Evolutionary conservation across 2,329 filamentous ascomycete genomes (phyloP).

Genomic region (Diplodia corticola): DNA sequence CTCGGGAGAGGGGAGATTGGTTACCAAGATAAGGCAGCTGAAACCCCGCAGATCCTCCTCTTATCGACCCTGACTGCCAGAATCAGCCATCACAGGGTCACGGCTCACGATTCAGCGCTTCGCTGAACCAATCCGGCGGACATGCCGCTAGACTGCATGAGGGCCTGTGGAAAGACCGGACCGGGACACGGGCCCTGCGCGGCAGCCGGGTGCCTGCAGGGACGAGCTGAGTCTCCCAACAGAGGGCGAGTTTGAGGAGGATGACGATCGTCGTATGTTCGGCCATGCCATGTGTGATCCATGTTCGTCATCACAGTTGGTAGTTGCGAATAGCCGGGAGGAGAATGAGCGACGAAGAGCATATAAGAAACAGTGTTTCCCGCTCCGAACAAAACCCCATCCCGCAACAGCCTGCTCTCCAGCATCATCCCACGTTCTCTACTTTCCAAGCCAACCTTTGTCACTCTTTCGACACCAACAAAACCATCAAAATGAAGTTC

Average conservation of each 20-base stretch:
- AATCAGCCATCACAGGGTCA: background rate
- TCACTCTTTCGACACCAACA: conserved; percentile 10
- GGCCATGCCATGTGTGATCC: conserved; percentile 10
- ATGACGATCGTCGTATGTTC: conserved; percentile 13
- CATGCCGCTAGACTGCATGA: background rate
- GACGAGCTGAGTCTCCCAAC: background rate
- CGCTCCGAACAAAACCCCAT: background rate
- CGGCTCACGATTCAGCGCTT: background rate
- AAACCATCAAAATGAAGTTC: conserved; percentile 22
- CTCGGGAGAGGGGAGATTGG: conserved; percentile 13
- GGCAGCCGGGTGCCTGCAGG: background rate
- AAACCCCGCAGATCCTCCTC: conserved; percentile 14
- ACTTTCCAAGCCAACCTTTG: background rate
- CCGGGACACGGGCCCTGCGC: background rate
- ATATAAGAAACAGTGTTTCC: conserved; percentile 19
- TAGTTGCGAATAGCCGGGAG: background rate
- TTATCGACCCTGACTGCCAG: background rate
- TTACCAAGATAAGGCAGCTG: background rate
- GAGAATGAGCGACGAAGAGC: background rate
- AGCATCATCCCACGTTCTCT: conserved; percentile 20
- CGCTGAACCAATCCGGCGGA: background rate
- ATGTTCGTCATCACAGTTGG: conserved; percentile 5
- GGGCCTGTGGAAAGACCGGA: background rate
- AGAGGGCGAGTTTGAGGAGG: background rate
- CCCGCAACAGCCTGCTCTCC: conserved; percentile 6